phyloP scores from a whole-genome alignment of 1,284 basidiomycete genomes.

The Pseudozyma thailandica region DNA sequence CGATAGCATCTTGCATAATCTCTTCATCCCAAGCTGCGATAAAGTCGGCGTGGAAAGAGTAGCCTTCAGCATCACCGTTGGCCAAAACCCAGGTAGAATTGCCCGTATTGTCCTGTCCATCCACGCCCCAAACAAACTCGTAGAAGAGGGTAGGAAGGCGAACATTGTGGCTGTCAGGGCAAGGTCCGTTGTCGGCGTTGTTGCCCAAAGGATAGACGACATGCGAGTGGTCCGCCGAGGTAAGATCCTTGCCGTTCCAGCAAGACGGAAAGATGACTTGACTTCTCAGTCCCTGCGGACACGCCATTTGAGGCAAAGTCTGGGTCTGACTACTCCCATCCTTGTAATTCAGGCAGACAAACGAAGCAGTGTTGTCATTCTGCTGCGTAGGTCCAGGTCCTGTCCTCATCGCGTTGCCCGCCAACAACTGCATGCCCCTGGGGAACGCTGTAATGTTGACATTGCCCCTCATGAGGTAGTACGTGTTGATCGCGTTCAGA shows the following conservation, averaged over 20 bases:
- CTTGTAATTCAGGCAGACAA: conserved; percentile 69
- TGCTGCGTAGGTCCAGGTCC: conserved; percentile 22
- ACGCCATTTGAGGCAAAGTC: conserved; percentile 28
- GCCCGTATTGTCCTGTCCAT: conserved; percentile 11
- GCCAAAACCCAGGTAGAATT: conserved; percentile 35
- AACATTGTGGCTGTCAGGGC: conserved; percentile 71
- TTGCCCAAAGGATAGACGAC: conserved; percentile 67
- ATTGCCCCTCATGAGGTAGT: conserved; percentile 67
- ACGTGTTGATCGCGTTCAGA: conserved; percentile 61
- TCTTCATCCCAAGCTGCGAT: conserved; percentile 69
- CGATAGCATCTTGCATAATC: conserved; percentile 72
- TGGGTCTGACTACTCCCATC: conserved; percentile 50
- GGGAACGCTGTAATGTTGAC: conserved; percentile 68
- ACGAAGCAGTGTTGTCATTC: conserved; percentile 67
- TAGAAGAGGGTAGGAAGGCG: conserved; percentile 72
- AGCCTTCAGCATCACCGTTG: conserved; percentile 59
- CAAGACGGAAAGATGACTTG: conserved; percentile 72
- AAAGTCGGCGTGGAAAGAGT: conserved; percentile 73
- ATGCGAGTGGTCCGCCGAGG: conserved; percentile 70
- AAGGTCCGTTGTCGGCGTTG: conserved; percentile 70
- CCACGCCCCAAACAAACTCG: conserved; percentile 67
- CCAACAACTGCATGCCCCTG: conserved; percentile 70
- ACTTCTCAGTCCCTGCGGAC: conserved; percentile 68
- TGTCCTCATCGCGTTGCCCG: conserved; percentile 65
- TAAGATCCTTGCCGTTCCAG: conserved; percentile 72